Conservation (phyloP, 2,329 filamentous ascomycete genomes). For the Colletotrichum lindemuthianum region DNA sequence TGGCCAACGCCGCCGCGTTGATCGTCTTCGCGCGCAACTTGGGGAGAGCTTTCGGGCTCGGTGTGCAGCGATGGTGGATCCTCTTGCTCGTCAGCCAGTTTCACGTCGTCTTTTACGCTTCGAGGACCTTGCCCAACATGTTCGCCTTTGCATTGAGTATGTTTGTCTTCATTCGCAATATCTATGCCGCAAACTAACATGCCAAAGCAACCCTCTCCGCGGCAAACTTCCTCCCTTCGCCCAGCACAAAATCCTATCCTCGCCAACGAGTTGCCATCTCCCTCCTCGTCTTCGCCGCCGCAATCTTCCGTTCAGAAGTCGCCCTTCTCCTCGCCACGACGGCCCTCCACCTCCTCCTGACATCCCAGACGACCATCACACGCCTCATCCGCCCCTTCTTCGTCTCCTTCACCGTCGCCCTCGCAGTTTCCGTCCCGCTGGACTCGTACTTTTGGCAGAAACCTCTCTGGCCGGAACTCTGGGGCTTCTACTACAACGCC, state of each 20-base stretch:
- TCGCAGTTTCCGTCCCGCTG: slow-evolving; percentile 76
- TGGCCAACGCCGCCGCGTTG: slow-evolving; percentile 77
- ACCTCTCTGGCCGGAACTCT: slow-evolving; percentile 88
- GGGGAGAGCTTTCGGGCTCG: slow-evolving; percentile 72
- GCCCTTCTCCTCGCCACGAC: slow-evolving; percentile 80
- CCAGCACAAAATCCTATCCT: slow-evolving; percentile 42
- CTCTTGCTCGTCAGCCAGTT: slow-evolving; percentile 86
- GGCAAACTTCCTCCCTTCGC: slow-evolving; percentile 54
- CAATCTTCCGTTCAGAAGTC: slow-evolving; percentile 90
- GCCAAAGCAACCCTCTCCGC: slow-evolving; percentile 72
- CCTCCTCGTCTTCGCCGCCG: slow-evolving; percentile 80
- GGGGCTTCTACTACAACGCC: slow-evolving; percentile 91
- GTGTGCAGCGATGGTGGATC: slow-evolving; percentile 81
- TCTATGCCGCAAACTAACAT: slow-evolving; percentile 1
- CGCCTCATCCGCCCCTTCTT: slow-evolving; percentile 74
- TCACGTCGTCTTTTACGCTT: slow-evolving; percentile 92
- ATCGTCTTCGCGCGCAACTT: slow-evolving; percentile 73
- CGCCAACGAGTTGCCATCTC: slow-evolving; percentile 74
- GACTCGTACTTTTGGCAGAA: slow-evolving; percentile 97
- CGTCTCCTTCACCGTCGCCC: slow-evolving; percentile 71
- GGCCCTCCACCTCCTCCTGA: slow-evolving; percentile 70
- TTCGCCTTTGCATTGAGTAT: slow-evolving; percentile 89
- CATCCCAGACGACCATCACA: slow-evolving; percentile 61
- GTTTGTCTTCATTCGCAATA: slow-evolving; percentile 43
- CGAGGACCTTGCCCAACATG: slow-evolving; percentile 93